Evolutionary conservation across 225 moss, liverwort and hornwort genomes (phyloP).

Genomic region (Lunularia cruciata): DNA sequence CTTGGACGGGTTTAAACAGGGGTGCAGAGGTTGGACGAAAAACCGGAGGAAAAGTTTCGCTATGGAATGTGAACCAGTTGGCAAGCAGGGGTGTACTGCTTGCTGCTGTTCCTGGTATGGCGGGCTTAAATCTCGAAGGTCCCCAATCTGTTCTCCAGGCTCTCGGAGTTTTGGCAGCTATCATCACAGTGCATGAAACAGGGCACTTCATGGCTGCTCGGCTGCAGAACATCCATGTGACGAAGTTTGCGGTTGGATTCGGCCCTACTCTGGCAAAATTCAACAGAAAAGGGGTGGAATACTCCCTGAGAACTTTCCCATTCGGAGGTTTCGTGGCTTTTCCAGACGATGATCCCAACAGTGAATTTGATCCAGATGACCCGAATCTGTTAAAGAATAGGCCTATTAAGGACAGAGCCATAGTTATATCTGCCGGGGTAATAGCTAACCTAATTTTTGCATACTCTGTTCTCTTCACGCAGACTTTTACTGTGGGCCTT

Average conservation of each 20-base stretch:
- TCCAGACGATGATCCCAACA: slow-evolving; percentile 87
- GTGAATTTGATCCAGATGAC: slow-evolving; percentile 66
- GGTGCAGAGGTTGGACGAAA: background rate
- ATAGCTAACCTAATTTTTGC: slow-evolving; percentile 87
- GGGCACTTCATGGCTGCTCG: slow-evolving; percentile 91
- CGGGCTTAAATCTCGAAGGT: slow-evolving; percentile 54
- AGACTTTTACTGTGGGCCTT: slow-evolving; percentile 75
- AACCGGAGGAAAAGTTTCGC: slow-evolving; percentile 7
- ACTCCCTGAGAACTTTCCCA: slow-evolving; percentile 79
- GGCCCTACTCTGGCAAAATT: slow-evolving; percentile 84
- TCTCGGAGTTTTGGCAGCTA: slow-evolving; percentile 78
- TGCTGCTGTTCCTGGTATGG: slow-evolving; percentile 57
- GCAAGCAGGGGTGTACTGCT: slow-evolving; percentile 3
- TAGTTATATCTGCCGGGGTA: slow-evolving; percentile 94
- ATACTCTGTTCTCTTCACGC: slow-evolving; percentile 71
- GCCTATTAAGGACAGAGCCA: slow-evolving; percentile 65
- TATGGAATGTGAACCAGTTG: slow-evolving; percentile 27
- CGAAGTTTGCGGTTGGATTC: slow-evolving; percentile 91
- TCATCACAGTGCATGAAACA: slow-evolving; percentile 88
- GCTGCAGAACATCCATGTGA: slow-evolving; percentile 81
- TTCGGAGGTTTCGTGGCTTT: slow-evolving; percentile 93
- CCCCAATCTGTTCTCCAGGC: slow-evolving; percentile 79
- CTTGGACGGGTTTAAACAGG: background rate
- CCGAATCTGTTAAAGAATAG: slow-evolving; percentile 89
- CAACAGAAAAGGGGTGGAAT: slow-evolving; percentile 74